Conservation (phyloP, 768 basidiomycete species). For the Rhizopogon roseolus region DNA sequence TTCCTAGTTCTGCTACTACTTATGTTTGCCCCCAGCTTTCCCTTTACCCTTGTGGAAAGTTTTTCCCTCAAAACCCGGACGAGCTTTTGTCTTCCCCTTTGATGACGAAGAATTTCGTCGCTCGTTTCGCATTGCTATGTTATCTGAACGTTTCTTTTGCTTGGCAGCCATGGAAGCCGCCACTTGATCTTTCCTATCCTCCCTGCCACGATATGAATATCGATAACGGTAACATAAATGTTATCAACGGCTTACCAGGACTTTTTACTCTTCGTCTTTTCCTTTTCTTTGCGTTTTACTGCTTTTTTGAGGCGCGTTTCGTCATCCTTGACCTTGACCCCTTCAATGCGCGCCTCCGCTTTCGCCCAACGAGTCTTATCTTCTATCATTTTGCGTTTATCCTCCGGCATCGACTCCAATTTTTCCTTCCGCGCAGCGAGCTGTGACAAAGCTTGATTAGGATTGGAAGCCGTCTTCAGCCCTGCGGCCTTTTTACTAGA, state of each 20-base stretch:
- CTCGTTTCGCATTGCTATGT: slow-evolving; percentile 84
- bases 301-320: slow-evolving; percentile 86
- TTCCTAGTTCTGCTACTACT: slow-evolving; percentile 5
- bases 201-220: slow-evolving; percentile 44
- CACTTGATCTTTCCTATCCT: slow-evolving; percentile 79
- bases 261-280: slow-evolving; percentile 75
- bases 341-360: slow-evolving; percentile 82
- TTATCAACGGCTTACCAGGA: slow-evolving; percentile 59
- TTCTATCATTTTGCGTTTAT: slow-evolving; percentile 74
- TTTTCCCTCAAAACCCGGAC: slow-evolving; percentile 89
- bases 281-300: slow-evolving; percentile 67
- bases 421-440: slow-evolving; percentile 74
- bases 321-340: slow-evolving; percentile 61
- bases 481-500: slow-evolving; percentile 44
- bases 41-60: slow-evolving; percentile 57
- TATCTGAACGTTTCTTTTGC: slow-evolving; percentile 89
- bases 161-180: slow-evolving; percentile 62
- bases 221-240: background rate
- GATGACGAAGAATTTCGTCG: slow-evolving; percentile 45
- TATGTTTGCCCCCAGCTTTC: slow-evolving; percentile 18
- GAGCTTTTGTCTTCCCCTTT: slow-evolving; percentile 50
- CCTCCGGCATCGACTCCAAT: slow-evolving; percentile 71
- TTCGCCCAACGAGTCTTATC: slow-evolving; percentile 89
- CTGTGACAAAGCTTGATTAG: slow-evolving; percentile 80
- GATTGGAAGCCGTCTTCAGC: slow-evolving; percentile 68